Evolutionary conservation across 805 yeast genomes (phyloP), one percentile per base, ranked within the genome.

Genomic region (Nakazawaea wickerhamii): DNA sequence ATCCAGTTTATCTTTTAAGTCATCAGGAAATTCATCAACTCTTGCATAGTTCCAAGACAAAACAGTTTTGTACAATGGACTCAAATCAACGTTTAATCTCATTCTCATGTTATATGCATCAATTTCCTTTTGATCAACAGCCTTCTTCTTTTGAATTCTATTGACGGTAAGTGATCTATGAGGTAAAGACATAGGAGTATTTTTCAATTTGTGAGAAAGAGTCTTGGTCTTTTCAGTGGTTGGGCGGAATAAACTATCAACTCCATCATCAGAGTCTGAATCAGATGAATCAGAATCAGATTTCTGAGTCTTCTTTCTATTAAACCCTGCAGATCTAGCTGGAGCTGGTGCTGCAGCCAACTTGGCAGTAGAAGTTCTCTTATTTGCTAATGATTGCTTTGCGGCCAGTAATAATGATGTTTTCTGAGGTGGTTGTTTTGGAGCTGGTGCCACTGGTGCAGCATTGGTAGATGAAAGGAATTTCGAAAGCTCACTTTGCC

Each of bases 21-120:
- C 75, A n/a, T 73, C 70, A 0, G 95, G 95, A 44, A 63, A 76
- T 4, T 75, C 83, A 35, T 70, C 65, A 1, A 60, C 60, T 15
- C 73, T 65, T 34, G 68, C 76, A 53, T 77, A 91, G 36, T 84
- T 76, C 99, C 99, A 93, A 33, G 69, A 66, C 44, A 93, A 64
- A 6, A 93, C 70, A 5, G 71, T 71, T 14, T 67, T 64, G 57
- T 91, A 88, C 5, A 95, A 67, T 2, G 95, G 89, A 45, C 75
- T 79, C 57, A 88, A 61, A 53, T 83, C 86, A 10, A 89, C 89
- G 54, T 83, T 80, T 41, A 91, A 65, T 50, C 98, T 72, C 49
- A 74, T 67, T 50, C 95, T 75, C 90, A 88, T 86, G 41, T 80
- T 66, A 46, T 83, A 83, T 56, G 84, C 90, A 30, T 81, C 91